A percentile compares a stretch with the other conserved stretches of the same genome.
Evolutionary conservation across 1,284 basidiomycete genomes (phyloP).

Genomic region (Marasmius fiardii): DNA sequence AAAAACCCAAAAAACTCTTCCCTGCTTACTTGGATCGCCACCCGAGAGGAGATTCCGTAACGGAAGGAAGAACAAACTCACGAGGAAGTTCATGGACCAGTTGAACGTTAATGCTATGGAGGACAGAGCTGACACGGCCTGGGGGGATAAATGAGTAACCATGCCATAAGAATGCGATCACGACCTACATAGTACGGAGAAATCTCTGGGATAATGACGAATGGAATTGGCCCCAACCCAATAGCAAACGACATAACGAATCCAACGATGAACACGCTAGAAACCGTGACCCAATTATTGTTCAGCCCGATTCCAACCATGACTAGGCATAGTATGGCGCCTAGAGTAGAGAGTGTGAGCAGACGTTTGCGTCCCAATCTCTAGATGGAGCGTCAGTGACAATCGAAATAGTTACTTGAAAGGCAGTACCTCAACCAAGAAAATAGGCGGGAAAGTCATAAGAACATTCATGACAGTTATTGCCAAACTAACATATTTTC

Average conservation of each 20-base stretch:
- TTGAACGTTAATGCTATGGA: constrained; percentile 83
- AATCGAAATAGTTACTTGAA: not conserved
- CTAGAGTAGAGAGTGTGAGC: constrained; percentile 52
- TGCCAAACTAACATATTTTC: constrained; percentile 74
- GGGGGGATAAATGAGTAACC: constrained; percentile 4
- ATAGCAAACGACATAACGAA: constrained; percentile 91
- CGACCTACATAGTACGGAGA: constrained; percentile 69
- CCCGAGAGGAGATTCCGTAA: constrained; percentile 71
- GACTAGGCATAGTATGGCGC: constrained; percentile 65
- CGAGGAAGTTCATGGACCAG: constrained; percentile 83
- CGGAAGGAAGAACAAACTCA: constrained; percentile 82
- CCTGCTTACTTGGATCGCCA: constrained; percentile 65
- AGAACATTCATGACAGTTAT: constrained; percentile 79
- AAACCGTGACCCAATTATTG: constrained; percentile 51
- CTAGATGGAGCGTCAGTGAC: constrained; percentile 30
- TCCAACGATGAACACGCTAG: constrained; percentile 74
- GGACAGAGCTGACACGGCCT: constrained; percentile 85
- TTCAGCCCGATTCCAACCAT: constrained; percentile 75
- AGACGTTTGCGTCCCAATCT: constrained; percentile 63
- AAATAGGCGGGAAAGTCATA: constrained; percentile 68
- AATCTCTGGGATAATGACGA: constrained; percentile 91
- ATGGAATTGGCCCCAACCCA: constrained; percentile 91
- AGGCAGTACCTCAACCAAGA: constrained; percentile 76
- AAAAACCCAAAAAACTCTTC: constrained; percentile 83
- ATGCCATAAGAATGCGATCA: constrained; percentile 1